Base-by-base conservation (phyloP, 108 stramenopile species). In the Chaetoceros tenuissimus region DNA sequence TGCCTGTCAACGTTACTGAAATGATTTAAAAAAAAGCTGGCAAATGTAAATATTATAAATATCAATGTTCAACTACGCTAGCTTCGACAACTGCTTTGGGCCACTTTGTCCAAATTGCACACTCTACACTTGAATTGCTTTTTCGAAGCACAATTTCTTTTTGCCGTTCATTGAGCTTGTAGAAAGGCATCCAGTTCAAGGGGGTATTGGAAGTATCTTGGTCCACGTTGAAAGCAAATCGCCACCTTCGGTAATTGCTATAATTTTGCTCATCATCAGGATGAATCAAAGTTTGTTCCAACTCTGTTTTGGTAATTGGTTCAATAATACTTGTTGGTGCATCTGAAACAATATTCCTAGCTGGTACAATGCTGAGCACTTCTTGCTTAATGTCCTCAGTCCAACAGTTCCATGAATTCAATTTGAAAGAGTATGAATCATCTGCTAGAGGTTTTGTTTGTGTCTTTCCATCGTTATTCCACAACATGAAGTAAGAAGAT, bases 1-100 rank as follows among this genome's bases (percentile, higher is more conserved):
- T 99, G 95, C 98, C 98, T 43, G 82, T 85, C 62, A 93, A 95
- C 63, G 87, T 96, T 2, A 78, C 79, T 30, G 97, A 96, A 51
- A 69, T 93, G 31, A 63, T 95, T 26, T 97, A 83, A 71, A 28
- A 17, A 17, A 17, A 13, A 5, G 13, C 34, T 40, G 13, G 8
- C 13, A 40, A 5, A 26, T 18, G 53, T 17, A 25, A 13, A 24
- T 23, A 21, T 49, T 54, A 54, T 26, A 7, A 40, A 5, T 40
- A 13, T 13, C 34, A 10, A 5, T 40, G 34, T 5, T 40, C 13
- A 10, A 10, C 34, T 13, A 10, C 34, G 8, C 5, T 40, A 10
- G 5, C 34, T 40, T 40, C 8, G 34, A 86, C 67, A 2, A 52
- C 69, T 1, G 84, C 80, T 20, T 63, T 17, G 0, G 88, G 88